A percentile compares a stretch with the other conserved stretches of the same genome.
These are phyloP conservation scores for Kodamaea anthophila DNA, from an alignment of 1,139 yeast genomes.

Conservation along the genomic window DNA sequence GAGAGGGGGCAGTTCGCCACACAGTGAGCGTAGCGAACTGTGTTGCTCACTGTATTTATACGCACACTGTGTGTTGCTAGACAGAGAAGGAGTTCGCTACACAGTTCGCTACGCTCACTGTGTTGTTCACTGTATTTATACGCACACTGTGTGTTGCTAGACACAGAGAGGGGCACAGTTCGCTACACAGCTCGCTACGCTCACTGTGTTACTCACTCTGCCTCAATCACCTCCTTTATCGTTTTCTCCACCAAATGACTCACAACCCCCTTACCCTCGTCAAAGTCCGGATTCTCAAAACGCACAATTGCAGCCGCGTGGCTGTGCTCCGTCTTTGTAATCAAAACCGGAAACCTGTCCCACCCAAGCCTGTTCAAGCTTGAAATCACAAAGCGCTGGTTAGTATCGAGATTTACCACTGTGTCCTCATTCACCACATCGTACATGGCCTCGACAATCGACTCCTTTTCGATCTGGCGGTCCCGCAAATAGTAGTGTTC, in stretches of 20 bases:
- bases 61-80: no score
- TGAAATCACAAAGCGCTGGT: slow-evolving; percentile 49
- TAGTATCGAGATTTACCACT: slow-evolving; percentile 26
- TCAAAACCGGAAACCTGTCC: slow-evolving; percentile 67
- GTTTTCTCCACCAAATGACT: slow-evolving; percentile 49
- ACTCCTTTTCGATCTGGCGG: slow-evolving; percentile 9
- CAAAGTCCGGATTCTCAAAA: slow-evolving; percentile 43
- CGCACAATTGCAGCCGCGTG: slow-evolving; percentile 83
- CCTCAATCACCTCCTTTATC: not conserved
- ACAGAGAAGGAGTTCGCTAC: no score
- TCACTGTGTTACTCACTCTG: not conserved
- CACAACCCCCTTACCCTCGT: slow-evolving; percentile 65
- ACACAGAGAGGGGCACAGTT: no score
- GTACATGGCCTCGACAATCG: slow-evolving; percentile 53
- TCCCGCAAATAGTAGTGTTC: slow-evolving; percentile 22
- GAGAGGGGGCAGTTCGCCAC: no score
- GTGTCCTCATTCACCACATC: slow-evolving; percentile 35
- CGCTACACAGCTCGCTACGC: no score
- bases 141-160: no score
- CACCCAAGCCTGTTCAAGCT: slow-evolving; percentile 56
- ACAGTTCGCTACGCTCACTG: no score
- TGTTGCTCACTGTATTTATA: no score
- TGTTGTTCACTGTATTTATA: no score
- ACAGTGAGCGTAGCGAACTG: no score
- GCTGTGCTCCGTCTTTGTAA: slow-evolving; percentile 57